Conservation (phyloP, 2,329 filamentous ascomycete species). For the Phialophora chinensis region DNA sequence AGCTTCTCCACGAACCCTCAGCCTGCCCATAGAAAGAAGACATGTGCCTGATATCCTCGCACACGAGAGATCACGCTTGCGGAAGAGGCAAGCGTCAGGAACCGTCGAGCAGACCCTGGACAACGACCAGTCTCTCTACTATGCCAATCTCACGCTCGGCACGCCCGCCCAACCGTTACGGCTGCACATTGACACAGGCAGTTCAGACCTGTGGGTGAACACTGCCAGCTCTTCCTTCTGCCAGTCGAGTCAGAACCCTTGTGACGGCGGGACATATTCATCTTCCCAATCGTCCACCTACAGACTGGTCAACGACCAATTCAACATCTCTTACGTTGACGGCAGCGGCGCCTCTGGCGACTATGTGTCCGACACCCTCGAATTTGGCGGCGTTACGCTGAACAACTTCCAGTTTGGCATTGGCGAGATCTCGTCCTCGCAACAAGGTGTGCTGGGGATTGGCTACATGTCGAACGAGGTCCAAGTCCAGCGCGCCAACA, state of each 20-base stretch:
- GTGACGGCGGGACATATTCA: constrained; percentile 68
- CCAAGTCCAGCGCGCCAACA: constrained; percentile 60
- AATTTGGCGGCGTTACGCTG: constrained; percentile 58
- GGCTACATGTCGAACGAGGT: constrained; percentile 83
- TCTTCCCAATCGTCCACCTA: constrained; percentile 78
- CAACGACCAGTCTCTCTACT: constrained; percentile 51
- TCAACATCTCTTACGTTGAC: constrained; percentile 89
- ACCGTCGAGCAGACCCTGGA: constrained; percentile 35
- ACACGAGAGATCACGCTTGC: constrained; percentile 33
- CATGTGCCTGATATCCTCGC: constrained; percentile 29
- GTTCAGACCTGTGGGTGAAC: constrained; percentile 71
- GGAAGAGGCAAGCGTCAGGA: constrained; percentile 26
- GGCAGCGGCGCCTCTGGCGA: constrained; percentile 77
- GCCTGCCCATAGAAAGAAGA: constrained; percentile 35
- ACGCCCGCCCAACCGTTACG: constrained; percentile 62
- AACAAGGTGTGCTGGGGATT: constrained; percentile 81
- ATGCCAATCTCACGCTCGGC: constrained; percentile 61
- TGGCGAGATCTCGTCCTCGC: constrained; percentile 61
- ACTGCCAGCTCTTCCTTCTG: constrained; percentile 68
- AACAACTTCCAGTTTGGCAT: constrained; percentile 64
- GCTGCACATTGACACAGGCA: constrained; percentile 67
- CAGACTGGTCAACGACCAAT: constrained; percentile 71
- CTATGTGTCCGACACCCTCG: constrained; percentile 74
- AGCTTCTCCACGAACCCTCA: constrained; percentile 27
- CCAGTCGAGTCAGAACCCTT: constrained; percentile 55